Evolutionary conservation across 78 protist species (phyloP), one percentile per base, ranked within the genome.

Genomic region (Protostelium mycophagum): DNA sequence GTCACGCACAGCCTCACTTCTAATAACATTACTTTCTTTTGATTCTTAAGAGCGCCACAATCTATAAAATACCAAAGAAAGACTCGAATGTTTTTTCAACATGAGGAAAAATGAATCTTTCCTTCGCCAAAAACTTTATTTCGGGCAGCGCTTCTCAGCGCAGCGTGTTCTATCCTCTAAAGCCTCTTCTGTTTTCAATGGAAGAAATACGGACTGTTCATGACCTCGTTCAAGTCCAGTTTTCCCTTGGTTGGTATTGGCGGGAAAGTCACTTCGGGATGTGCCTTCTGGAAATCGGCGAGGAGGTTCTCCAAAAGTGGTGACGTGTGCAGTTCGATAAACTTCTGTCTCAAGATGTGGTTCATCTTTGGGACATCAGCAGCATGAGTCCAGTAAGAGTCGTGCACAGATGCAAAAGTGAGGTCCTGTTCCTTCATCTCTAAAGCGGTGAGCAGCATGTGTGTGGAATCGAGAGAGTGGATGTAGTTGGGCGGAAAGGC

Each of bases 401-500:
- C 99, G 91, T 98, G 99, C 34, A 98, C 99, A 0, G 98, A 90
- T n/a, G 98, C 98, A 38, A 95, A 97, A 23, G 89, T 84, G 16
- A 96, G 63, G 34, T 90, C 91, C 1, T 36, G 31, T 35, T 85
- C 37, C 28, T 83, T 29, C 38, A 91, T 90, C 34, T 39, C 23
- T 0, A 90, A 16, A 31, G 99, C 98, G 0, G 99, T 97, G 86
- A 96, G 35, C 35, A 96, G 91, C 98, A 97, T 94, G 88, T 98
- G 99, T 23, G 98, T 92, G 37, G 97, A 86, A 91, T 98, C 99
- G 37, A 98, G 89, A 0, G 98, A 95, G 92, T 98, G 99, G 85
- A 98, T 92, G 87, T 88, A 97, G 90, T 98, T 98, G 0, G 99
- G 99, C 34, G 99, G 98, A 63, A 98, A 97, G 0, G 99, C 99